Percentiles rank a stretch among this genome's conserved stretches.
These are phyloP conservation scores for Hordeum marinum DNA, from an alignment of 176 grass and related monocot species.

Conservation along the genomic window DNA sequence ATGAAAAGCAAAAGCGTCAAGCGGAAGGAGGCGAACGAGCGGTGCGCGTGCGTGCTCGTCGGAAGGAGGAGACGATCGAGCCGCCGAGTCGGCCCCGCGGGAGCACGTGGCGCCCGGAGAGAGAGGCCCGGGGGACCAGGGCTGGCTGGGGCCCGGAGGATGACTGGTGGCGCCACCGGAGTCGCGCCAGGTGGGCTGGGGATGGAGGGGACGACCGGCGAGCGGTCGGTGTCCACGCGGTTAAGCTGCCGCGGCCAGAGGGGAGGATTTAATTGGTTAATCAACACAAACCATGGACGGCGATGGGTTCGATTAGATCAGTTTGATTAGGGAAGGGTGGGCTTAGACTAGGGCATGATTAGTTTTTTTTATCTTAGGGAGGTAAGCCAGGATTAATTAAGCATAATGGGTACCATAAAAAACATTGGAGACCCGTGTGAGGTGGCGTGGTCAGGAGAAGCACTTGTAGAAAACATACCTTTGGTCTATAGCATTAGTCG, in stretches of 20 bases:
- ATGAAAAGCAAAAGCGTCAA: background rate
- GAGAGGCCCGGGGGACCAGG: background rate
- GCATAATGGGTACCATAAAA: too few relatives aligned
- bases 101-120: background rate
- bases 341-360: background rate
- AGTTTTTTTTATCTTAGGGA: background rate
- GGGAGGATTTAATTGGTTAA: background rate
- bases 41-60: too few relatives aligned
- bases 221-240: constrained; percentile 25
- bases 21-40: background rate
- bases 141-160: background rate
- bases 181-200: background rate
- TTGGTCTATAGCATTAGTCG: too few relatives aligned
- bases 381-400: too few relatives aligned
- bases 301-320: background rate
- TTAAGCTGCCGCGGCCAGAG: constrained; percentile 12
- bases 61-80: background rate
- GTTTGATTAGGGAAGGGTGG: background rate
- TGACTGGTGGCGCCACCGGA: background rate
- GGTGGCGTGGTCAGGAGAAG: too few relatives aligned
- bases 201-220: background rate
- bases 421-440: too few relatives aligned
- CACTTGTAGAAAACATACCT: too few relatives aligned
- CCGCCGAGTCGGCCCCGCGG: background rate
- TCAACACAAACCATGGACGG: background rate